Base-by-base conservation (phyloP, 345 rosid species). In the Syzygium jambos region DNA sequence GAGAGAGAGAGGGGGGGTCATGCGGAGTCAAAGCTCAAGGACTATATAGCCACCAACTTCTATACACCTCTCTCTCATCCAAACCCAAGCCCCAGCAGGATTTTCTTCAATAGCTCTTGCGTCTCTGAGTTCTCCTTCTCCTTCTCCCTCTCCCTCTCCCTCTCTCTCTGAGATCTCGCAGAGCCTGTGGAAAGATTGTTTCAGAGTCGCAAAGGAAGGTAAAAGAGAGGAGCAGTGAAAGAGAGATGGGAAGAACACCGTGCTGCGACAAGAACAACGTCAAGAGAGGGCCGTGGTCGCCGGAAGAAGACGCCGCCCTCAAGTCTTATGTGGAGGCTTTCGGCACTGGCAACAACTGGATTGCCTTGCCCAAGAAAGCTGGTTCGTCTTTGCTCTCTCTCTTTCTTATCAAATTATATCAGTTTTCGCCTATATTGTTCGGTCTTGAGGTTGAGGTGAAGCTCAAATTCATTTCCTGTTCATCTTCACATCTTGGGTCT, bases 271-370 rank as follows among this genome's bases (percentile, higher is more conserved):
- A 91, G 90, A 92, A 95, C 27, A 89, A 91, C 51, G 94, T 94
- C 87, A 93, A 92, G 89, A 90, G 93, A 90, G 96, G 96, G n/a
- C 93, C 95, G 7, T 94, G 96, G 96, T 94, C 96, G 57, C 95
- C 96, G 3, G 95, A 93, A 38, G 96, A 94, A 92, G 96, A 94
- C 53, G 94, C 93, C 30, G 85, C 91, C 85, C 95, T 94, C 68
- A 93, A 87, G 84, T 84, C 82, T 85, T 93, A 91, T 77, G 73
- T 94, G 30, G 82, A 93, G 49, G 82, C 86, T 83, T 90, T 91
- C 83, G 95, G 93, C 91, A 91, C 92, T 23, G 92, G 87, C 54
- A 91, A 93, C 51, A 93, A 92, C 89, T 94, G 96, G 96, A 93
- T 92, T 82, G 88, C 96, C 87, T 88, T 94, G 88, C 96, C 95